Percentiles rank a stretch among this genome's conserved stretches.
Conservation (phyloP, 306 rosid species). For the Notholithocarpus densiflorus region DNA sequence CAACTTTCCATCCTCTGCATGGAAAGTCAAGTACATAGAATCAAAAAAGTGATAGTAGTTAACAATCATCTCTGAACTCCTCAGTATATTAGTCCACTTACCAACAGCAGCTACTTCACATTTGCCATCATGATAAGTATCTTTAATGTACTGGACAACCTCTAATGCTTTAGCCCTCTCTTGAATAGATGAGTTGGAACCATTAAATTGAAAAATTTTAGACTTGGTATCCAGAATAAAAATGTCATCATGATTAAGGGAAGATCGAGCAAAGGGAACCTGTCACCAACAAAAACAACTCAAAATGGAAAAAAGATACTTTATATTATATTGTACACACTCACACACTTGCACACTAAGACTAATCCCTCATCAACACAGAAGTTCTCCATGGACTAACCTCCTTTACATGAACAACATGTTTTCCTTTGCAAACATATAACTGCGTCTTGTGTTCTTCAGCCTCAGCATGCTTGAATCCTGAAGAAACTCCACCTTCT, state of each 20-base stretch:
- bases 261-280: slow-evolving; percentile 85
- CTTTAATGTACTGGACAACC: slow-evolving; percentile 92
- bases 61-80: slow-evolving; percentile 16
- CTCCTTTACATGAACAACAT: slow-evolving; percentile 97
- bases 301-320: slow-evolving; percentile 17
- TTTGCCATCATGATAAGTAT: slow-evolving; percentile 90
- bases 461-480: slow-evolving; percentile 86
- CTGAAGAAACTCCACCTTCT: slow-evolving; percentile 93
- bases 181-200: slow-evolving; percentile 90
- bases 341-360: slow-evolving; percentile 13
- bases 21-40: slow-evolving; percentile 29
- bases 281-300: slow-evolving; percentile 38
- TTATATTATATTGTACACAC: slow-evolving; percentile 14
- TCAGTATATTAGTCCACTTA: slow-evolving; percentile 46
- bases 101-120: slow-evolving; percentile 93
- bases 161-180: slow-evolving; percentile 98
- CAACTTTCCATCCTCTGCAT: slow-evolving; percentile 92
- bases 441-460: slow-evolving; percentile 77
- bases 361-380: slow-evolving; percentile 25
- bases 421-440: slow-evolving; percentile 84
- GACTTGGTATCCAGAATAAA: slow-evolving; percentile 87
- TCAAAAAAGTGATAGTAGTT: slow-evolving; percentile 20
- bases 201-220: slow-evolving; percentile 93
- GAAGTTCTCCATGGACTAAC: slow-evolving; percentile 50
- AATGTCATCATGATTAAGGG: slow-evolving; percentile 91